Evolutionary conservation across 805 yeast genomes (phyloP).

Genomic region (Ogataea salicorniae): DNA sequence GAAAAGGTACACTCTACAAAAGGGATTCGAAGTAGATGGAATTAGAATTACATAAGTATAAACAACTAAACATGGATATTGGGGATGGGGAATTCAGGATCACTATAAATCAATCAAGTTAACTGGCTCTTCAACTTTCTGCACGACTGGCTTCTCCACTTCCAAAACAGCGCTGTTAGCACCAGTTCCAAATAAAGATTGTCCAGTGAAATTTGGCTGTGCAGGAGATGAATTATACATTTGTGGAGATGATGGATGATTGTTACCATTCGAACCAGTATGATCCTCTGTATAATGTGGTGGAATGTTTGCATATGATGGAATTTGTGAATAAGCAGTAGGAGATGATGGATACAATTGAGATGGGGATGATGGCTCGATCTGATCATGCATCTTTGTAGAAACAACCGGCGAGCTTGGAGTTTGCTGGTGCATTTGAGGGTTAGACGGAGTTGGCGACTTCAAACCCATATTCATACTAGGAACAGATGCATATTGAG

Average conservation of each 20-base stretch:
- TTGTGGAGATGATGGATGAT: background rate
- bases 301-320: background rate
- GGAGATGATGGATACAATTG: conserved; percentile 12
- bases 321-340: background rate
- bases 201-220: too few relatives aligned
- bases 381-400: background rate
- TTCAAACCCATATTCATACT: too few relatives aligned
- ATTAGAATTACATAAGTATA: too few relatives aligned
- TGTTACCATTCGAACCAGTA: background rate
- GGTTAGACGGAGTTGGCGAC: background rate
- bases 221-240: too few relatives aligned
- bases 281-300: background rate
- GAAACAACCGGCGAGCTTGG: background rate
- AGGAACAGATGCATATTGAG: conserved; percentile 14
- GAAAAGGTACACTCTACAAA: too few relatives aligned
- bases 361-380: conserved; percentile 9
- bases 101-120: conserved; percentile 18
- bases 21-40: too few relatives aligned
- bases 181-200: too few relatives aligned
- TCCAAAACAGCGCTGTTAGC: background rate
- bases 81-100: background rate
- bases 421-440: background rate
- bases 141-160: background rate
- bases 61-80: too few relatives aligned
- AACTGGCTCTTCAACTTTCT: conserved; percentile 12